phyloP scores from a whole-genome alignment of 2,329 filamentous ascomycete species.

The Stagonosporopsis vannaccii region DNA sequence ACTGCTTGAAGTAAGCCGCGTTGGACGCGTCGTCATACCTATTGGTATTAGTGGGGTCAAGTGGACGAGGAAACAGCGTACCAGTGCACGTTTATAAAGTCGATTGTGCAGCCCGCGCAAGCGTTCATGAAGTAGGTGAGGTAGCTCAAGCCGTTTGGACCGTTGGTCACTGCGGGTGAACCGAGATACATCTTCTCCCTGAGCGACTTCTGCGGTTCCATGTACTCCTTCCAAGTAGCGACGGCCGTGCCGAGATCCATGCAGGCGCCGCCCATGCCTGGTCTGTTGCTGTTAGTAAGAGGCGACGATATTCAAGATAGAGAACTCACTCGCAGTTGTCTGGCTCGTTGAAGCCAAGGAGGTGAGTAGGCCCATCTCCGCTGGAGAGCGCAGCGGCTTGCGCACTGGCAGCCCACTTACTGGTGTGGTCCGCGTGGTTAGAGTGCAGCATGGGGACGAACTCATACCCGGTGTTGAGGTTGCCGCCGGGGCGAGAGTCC shows the following conservation, averaged over 20 bases:
- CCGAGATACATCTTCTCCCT: conserved; percentile 38
- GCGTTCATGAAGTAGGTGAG: conserved; percentile 35
- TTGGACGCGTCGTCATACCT: conserved; percentile 36
- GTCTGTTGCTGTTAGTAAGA: neutral
- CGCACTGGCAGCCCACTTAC: conserved; percentile 28
- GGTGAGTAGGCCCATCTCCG: conserved; percentile 20
- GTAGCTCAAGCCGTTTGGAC: conserved; percentile 32
- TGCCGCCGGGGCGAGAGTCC: conserved; percentile 55
- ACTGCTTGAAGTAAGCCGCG: conserved; percentile 40
- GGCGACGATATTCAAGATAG: neutral
- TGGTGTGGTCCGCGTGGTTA: conserved; percentile 20
- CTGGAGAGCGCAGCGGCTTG: conserved; percentile 11
- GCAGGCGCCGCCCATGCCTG: conserved; percentile 31
- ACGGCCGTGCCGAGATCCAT: conserved; percentile 28
- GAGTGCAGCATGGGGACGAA: conserved; percentile 65
- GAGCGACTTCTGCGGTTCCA: conserved; percentile 26
- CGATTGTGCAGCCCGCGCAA: conserved; percentile 42
- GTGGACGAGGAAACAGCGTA: neutral
- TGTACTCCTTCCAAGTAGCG: conserved; percentile 24
- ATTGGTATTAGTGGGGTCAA: neutral
- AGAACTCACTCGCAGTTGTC: conserved; percentile 38
- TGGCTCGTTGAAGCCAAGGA: conserved; percentile 47
- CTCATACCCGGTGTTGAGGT: conserved; percentile 51
- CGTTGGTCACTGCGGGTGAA: conserved; percentile 43
- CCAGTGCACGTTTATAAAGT: conserved; percentile 48